A percentile compares a stretch with the other conserved stretches of the same genome.
Conservation (phyloP, 352 stramenopile species). For the Phytophthora foliorum region DNA sequence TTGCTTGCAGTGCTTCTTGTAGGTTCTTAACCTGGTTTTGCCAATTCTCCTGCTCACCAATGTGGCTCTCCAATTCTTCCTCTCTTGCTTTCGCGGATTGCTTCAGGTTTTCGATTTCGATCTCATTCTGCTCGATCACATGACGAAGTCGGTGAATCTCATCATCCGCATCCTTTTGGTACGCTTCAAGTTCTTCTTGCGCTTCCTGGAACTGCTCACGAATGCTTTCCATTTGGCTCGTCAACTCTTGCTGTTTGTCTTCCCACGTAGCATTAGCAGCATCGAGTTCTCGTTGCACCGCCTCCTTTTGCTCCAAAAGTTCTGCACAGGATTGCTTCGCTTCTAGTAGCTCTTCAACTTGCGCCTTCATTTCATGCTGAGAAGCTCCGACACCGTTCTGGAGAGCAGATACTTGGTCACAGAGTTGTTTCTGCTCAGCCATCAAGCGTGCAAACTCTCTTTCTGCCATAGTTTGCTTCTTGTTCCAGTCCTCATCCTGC, state of each 20-base stretch:
- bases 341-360: conserved; percentile 29
- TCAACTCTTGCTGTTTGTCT: conserved; percentile 50
- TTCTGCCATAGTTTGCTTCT: conserved; percentile 35
- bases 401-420: conserved; percentile 26
- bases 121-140: conserved; percentile 48
- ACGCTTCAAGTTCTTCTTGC: conserved; percentile 60
- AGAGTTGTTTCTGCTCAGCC: conserved; percentile 27
- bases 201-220: conserved; percentile 54
- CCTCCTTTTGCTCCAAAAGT: conserved; percentile 39
- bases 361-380: conserved; percentile 13
- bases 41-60: conserved; percentile 39
- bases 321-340: conserved; percentile 33
- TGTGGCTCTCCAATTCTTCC: conserved; percentile 31
- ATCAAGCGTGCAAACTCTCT: conserved; percentile 27
- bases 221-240: conserved; percentile 49
- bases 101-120: conserved; percentile 46
- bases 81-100: conserved; percentile 33
- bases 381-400: conserved; percentile 16
- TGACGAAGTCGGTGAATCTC: conserved; percentile 62
- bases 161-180: conserved; percentile 58
- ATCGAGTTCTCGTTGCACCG: conserved; percentile 38
- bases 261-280: conserved; percentile 41
- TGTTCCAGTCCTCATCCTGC: conserved; percentile 40
- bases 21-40: conserved; percentile 34
- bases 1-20: conserved; percentile 42